These are phyloP conservation scores for Acidiella bohemica DNA, from an alignment of 495 filamentous ascomycete genomes.

Conservation along the genomic window DNA sequence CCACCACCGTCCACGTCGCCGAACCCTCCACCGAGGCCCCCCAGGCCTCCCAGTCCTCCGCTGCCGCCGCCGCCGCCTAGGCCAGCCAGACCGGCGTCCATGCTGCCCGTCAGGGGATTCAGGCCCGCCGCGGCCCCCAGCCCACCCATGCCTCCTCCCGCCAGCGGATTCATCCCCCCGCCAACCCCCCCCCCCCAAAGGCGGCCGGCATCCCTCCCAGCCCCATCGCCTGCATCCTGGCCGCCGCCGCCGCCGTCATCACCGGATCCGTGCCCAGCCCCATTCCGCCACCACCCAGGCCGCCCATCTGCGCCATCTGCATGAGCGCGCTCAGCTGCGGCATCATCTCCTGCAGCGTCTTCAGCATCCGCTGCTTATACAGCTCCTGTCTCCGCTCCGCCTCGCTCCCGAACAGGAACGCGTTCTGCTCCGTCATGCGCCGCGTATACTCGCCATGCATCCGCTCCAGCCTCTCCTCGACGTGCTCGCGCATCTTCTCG, in stretches of 20 bases:
- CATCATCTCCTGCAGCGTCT: constrained; percentile 6
- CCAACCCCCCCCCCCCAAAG: background rate
- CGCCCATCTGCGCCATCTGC: background rate
- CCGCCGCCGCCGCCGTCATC: background rate
- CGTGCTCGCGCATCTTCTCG: constrained; percentile 1
- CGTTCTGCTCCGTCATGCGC: background rate
- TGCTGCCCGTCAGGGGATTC: background rate
- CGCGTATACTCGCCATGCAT: constrained; percentile 2
- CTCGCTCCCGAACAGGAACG: constrained; percentile 6
- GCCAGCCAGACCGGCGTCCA: too few species aligned
- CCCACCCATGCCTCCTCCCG: background rate
- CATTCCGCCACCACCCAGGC: background rate
- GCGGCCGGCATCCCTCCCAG: background rate
- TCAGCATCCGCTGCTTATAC: constrained; percentile 4
- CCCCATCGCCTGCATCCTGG: background rate
- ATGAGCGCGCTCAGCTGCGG: constrained; percentile 1
- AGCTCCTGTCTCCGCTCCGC: constrained; percentile 2
- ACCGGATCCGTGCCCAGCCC: background rate
- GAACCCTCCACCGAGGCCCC: too few species aligned
- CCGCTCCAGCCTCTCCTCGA: background rate
- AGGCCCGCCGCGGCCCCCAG: background rate
- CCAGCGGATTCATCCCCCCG: constrained; percentile 2
- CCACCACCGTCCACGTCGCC: too few species aligned
- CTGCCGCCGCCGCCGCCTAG: background rate
- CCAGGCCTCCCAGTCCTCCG: constrained; percentile 2